Conservation (phyloP, 139 green algal genomes). For the Protoeuglena noctilucae region DNA sequence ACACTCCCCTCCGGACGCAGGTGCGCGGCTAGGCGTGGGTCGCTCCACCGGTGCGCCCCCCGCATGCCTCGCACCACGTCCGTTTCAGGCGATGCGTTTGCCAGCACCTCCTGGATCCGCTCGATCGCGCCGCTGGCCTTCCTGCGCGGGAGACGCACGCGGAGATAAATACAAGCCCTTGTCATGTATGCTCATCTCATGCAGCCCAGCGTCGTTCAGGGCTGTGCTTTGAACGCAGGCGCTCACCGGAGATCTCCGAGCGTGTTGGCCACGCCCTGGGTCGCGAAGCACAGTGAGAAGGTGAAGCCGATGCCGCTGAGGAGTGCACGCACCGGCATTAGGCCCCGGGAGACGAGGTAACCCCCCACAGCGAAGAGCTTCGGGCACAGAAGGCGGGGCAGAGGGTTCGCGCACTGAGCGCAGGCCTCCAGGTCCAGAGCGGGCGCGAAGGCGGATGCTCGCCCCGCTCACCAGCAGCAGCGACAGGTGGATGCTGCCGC, state of each 20-base stretch:
- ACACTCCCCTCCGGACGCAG: too few species aligned
- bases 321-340: slow-evolving; percentile 58
- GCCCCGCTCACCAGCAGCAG: too few species aligned
- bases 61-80: slow-evolving; percentile 61
- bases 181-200: slow-evolving; percentile 5
- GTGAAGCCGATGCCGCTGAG: slow-evolving; percentile 78
- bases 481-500: slow-evolving; percentile 49
- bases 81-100: slow-evolving; percentile 34
- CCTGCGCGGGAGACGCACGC: background rate
- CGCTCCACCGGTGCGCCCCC: too few species aligned
- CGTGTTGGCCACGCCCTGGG: slow-evolving; percentile 57
- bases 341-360: slow-evolving; percentile 40
- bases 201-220: too few species aligned
- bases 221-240: too few species aligned
- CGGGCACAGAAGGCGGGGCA: background rate
- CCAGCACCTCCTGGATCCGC: slow-evolving; percentile 32
- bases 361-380: slow-evolving; percentile 7
- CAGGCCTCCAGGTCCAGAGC: slow-evolving; percentile 61
- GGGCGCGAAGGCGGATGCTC: too few species aligned
- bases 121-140: slow-evolving; percentile 8
- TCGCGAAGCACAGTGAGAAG: slow-evolving; percentile 72
- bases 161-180: slow-evolving; percentile 13
- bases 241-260: slow-evolving; percentile 45
- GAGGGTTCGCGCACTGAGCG: slow-evolving; percentile 24
- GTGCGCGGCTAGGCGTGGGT: too few species aligned